Evolutionary conservation across 768 basidiomycete genomes (phyloP).

Genomic region (Tricholoma saponaceum): DNA sequence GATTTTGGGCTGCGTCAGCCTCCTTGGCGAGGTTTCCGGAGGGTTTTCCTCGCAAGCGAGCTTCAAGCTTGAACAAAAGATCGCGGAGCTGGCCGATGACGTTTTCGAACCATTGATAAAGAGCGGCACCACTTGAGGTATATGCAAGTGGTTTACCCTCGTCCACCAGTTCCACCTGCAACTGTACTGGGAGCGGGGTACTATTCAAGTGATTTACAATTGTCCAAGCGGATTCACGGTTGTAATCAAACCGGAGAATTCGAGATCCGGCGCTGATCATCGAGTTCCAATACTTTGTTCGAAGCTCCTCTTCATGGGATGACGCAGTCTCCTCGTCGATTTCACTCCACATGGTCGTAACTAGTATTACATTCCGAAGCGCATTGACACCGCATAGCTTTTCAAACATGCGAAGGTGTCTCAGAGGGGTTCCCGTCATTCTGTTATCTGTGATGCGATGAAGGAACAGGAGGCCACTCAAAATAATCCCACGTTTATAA

Average conservation of each 20-base stretch:
- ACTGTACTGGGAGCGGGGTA: not conserved
- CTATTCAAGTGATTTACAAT: constrained; percentile 1
- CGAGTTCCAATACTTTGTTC: not conserved
- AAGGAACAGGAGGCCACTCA: not conserved
- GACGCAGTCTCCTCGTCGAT: not conserved
- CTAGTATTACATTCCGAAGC: not conserved
- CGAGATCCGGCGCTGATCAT: not conserved
- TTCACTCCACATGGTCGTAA: constrained; percentile 4
- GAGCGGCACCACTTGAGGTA: not conserved
- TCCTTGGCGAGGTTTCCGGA: not conserved
- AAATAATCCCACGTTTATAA: not conserved
- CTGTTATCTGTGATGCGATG: not conserved
- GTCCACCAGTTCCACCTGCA: constrained; percentile 1
- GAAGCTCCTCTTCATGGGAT: not conserved
- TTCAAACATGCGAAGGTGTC: not conserved
- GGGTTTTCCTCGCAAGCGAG: not conserved
- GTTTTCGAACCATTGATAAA: constrained; percentile 1
- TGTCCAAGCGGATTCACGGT: not conserved
- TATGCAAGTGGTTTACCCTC: not conserved
- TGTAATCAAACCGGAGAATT: not conserved
- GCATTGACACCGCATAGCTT: not conserved
- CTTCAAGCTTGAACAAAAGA: not conserved
- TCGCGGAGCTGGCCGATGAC: not conserved
- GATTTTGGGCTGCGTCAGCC: not conserved
- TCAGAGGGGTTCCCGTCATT: not conserved